A percentile compares a stretch with the other conserved stretches of the same genome.
Evolutionary conservation across 2,329 filamentous ascomycete genomes (phyloP).

Genomic region (Penicillium digitatum): DNA sequence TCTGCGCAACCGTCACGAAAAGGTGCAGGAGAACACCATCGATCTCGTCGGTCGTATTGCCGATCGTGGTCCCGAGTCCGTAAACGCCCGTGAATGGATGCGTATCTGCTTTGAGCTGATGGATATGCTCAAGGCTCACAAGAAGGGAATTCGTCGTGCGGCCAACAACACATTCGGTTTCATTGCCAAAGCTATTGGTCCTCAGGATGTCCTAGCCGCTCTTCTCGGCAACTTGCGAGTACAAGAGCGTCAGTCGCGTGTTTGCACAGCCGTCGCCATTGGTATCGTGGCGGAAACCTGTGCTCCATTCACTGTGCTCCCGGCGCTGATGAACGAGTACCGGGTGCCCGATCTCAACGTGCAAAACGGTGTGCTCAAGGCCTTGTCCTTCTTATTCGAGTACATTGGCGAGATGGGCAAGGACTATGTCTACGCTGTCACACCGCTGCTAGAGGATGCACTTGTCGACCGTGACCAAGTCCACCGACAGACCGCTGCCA

Average conservation of each 20-base stretch:
- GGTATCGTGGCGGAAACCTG: conserved; percentile 98
- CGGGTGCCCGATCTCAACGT: conserved; percentile 97
- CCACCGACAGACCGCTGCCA: conserved; percentile 92
- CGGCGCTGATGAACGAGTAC: conserved; percentile 98
- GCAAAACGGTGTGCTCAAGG: conserved; percentile 96
- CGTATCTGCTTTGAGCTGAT: conserved; percentile 98
- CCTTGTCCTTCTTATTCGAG: conserved; percentile 93
- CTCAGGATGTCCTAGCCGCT: conserved; percentile 93
- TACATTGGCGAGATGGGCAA: conserved; percentile 99
- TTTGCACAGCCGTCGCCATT: conserved; percentile 97
- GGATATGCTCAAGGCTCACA: conserved; percentile 99
- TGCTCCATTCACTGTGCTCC: conserved; percentile 96
- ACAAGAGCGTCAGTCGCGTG: conserved; percentile 94
- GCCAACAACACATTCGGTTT: conserved; percentile 99
- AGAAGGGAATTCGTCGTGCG: conserved; percentile 96
- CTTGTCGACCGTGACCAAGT: conserved; percentile 98
- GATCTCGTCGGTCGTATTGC: conserved; percentile 97
- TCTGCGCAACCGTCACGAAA: conserved; percentile 94
- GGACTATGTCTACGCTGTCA: conserved; percentile 98
- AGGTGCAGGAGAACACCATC: conserved; percentile 98
- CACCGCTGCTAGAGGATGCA: conserved; percentile 89
- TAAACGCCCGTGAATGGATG: conserved; percentile 99
- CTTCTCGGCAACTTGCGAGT: conserved; percentile 94
- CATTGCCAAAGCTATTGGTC: conserved; percentile 98
- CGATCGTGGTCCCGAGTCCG: conserved; percentile 90